Conservation (phyloP, 345 rosid species). For the Rhodamnia argentea region DNA sequence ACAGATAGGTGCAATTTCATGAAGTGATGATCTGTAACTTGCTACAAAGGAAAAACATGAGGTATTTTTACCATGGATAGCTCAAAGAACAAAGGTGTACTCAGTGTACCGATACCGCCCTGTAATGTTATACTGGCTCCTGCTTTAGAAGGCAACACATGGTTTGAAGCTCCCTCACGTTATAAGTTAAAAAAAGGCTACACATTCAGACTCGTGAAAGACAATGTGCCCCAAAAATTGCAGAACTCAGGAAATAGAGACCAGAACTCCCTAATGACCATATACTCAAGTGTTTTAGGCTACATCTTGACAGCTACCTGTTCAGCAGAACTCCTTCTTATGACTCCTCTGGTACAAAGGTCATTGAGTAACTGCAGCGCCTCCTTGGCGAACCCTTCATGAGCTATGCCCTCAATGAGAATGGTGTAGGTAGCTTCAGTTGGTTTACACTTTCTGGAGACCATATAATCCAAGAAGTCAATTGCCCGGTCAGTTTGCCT, state of each 20-base stretch:
- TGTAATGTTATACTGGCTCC: background rate
- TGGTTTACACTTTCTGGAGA: constrained; percentile 66
- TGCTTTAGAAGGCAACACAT: background rate
- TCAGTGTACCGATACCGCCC: background rate
- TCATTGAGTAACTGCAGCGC: constrained; percentile 59
- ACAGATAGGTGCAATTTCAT: background rate
- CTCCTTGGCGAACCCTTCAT: constrained; percentile 73
- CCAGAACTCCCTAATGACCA: background rate
- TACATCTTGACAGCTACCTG: constrained; percentile 46
- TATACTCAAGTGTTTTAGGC: background rate
- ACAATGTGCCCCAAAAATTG: background rate
- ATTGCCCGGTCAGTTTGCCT: constrained; percentile 68
- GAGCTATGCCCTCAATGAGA: constrained; percentile 78
- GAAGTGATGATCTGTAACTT: background rate
- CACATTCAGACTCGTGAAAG: background rate
- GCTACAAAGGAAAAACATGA: background rate
- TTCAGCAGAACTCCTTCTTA: constrained; percentile 62
- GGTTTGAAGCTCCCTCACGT: background rate
- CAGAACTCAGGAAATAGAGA: background rate
- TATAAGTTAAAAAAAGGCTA: background rate
- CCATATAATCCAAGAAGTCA: constrained; percentile 78
- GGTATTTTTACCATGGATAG: background rate
- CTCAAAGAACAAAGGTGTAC: background rate
- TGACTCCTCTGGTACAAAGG: constrained; percentile 57
- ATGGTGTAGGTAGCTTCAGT: constrained; percentile 68